These are phyloP conservation scores for Penstemon davidsonii DNA, from an alignment of 257 asterid species.

Conservation along the genomic window DNA sequence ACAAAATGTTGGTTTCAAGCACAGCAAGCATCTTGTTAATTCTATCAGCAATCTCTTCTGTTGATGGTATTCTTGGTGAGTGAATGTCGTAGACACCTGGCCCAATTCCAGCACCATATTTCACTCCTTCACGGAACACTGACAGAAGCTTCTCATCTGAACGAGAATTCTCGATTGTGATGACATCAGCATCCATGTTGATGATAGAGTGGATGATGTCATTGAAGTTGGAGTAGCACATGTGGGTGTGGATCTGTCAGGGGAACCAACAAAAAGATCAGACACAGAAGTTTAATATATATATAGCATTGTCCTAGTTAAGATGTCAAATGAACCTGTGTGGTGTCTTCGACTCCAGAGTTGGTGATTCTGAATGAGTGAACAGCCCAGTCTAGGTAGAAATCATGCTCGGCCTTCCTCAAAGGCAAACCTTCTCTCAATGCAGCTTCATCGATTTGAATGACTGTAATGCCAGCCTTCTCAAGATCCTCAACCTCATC, in stretches of 20 bases:
- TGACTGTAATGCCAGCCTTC: constrained; percentile 85
- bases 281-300: background rate
- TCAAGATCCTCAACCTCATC: constrained; percentile 98
- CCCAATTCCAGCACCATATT: constrained; percentile 96
- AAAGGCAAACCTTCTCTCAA: constrained; percentile 96
- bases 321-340: constrained; percentile 59
- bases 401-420: constrained; percentile 85
- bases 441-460: constrained; percentile 96
- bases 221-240: constrained; percentile 99
- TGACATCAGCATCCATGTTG: constrained; percentile 97
- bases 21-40: constrained; percentile 97
- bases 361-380: constrained; percentile 98
- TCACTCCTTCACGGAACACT: constrained; percentile 94
- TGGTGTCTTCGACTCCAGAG: constrained; percentile 75
- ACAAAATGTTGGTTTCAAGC: constrained; percentile 86
- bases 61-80: constrained; percentile 94
- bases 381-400: constrained; percentile 97
- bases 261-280: background rate
- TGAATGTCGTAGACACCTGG: constrained; percentile 96
- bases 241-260: constrained; percentile 94
- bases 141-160: constrained; percentile 98
- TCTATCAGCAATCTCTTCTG: constrained; percentile 85
- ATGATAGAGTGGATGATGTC: constrained; percentile 96
- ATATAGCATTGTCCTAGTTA: background rate
- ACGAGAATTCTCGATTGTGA: constrained; percentile 96